Base-by-base conservation (phyloP, 768 basidiomycete species). In the Mycena chlorophos region DNA sequence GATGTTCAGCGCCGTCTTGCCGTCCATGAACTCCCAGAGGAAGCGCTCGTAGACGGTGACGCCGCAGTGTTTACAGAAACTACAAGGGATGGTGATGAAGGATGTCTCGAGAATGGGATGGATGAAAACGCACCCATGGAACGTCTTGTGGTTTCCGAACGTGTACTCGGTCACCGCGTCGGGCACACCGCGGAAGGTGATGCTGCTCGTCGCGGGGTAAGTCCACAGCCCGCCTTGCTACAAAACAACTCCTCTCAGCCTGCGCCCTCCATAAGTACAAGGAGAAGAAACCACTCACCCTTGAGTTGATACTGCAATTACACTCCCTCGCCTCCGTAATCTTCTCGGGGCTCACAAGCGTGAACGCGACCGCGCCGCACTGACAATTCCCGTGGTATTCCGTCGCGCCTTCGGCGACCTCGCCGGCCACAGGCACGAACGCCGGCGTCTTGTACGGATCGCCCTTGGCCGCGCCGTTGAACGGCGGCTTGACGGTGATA, bases 241-340 rank as follows among this genome's bases (percentile, higher is more conserved):
- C 29, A 26, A 3, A 12, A 6, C 31, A 5, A 1, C 3, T 23
- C 14, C 5, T 16, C 25, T 5, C 17, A 45, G 28, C 26, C 5
- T 13, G 17, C 5, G 25, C 2, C 8, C 22, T n/a, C 8, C 16
- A 17, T 4, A 6, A 26, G 25, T 26, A 14, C 20, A 3, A 5
- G 20, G 12, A n/a, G 6, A 5, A 20, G 3, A 2, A 8, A 30
- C 20, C 39, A 38, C 58, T 25, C 22, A 56, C 54, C 26, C 55
- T 22, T 3, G 16, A 39, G 37, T 52, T 56, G 20, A 54, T 53
- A 34, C 59, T 60, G 52, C 59, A 60, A 40, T 60, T 60, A 51
- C 59, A 56, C 8, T 26, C 13, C 4, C 5, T 8, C 5, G 37
- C 55, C 5, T 8, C 20, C 3, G 49, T 10, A 17, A 60, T 46